Percentiles rank a stretch among this genome's conserved stretches.
phyloP scores from a whole-genome alignment of 306 rosid species.

The Macrotyloma uniflorum region DNA sequence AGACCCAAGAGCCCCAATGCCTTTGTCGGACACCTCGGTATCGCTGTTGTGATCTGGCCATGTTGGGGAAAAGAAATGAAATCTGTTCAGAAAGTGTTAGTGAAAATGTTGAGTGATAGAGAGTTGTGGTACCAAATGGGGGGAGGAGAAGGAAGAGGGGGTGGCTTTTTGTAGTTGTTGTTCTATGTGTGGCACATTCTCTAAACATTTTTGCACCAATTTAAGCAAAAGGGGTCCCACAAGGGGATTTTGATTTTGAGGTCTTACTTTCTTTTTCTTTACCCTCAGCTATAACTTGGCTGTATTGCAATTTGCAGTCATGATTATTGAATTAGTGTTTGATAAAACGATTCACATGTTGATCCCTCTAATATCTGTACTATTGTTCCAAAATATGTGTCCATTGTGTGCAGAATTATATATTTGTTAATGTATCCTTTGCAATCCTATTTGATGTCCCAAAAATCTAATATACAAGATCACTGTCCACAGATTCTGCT shows the following conservation, averaged over 20 bases:
- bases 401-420: neutral
- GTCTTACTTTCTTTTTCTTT: constrained; percentile 38
- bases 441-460: constrained; percentile 20
- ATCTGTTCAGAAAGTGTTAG: constrained; percentile 44
- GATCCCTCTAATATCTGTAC: constrained; percentile 10
- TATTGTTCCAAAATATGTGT: constrained; percentile 14
- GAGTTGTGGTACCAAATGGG: constrained; percentile 31
- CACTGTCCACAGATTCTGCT: constrained; percentile 46
- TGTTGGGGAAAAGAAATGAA: constrained; percentile 45
- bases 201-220: constrained; percentile 50
- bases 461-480: constrained; percentile 50
- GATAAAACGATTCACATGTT: constrained; percentile 55
- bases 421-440: constrained; percentile 17
- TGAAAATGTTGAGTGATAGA: constrained; percentile 41
- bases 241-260: constrained; percentile 33
- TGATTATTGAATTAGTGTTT: constrained; percentile 38
- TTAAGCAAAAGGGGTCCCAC: constrained; percentile 62
- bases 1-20: constrained; percentile 99
- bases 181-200: constrained; percentile 27
- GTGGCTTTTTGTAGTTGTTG: constrained; percentile 69
- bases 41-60: constrained; percentile 95
- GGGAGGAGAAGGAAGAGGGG: constrained; percentile 30
- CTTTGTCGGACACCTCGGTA: constrained; percentile 96
- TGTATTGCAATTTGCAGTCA: constrained; percentile 41
- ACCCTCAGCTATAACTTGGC: constrained; percentile 49